A percentile compares a stretch with the other conserved stretches of the same genome.
Evolutionary conservation across 768 basidiomycete genomes (phyloP).

Genomic region (Calocybe gangraenosa): DNA sequence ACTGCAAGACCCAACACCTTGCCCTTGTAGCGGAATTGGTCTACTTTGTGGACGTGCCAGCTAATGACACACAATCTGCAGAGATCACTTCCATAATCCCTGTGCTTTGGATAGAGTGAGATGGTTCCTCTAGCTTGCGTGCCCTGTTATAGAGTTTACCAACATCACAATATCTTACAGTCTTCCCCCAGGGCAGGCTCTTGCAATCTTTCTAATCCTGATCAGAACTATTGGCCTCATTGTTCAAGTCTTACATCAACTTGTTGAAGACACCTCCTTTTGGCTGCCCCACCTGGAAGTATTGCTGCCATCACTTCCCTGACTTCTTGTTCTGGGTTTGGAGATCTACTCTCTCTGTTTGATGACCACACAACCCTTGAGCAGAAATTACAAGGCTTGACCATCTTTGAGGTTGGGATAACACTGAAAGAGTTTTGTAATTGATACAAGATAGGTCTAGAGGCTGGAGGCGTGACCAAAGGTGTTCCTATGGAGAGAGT

Average conservation of each 20-base stretch:
- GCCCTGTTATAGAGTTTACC: background rate
- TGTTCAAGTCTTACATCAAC: slow-evolving; percentile 44
- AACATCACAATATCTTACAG: slow-evolving; percentile 30
- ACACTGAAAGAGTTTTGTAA: slow-evolving; percentile 82
- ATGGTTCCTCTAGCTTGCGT: no score
- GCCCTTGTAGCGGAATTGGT: slow-evolving; percentile 50
- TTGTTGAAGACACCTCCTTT: slow-evolving; percentile 39
- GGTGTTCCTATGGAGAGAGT: slow-evolving; percentile 58
- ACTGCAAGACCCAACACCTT: slow-evolving; percentile 60
- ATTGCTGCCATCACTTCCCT: slow-evolving; percentile 55
- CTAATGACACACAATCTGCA: slow-evolving; percentile 34
- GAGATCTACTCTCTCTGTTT: slow-evolving; percentile 55
- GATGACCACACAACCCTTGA: slow-evolving; percentile 42
- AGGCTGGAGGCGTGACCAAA: slow-evolving; percentile 50
- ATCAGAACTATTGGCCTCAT: slow-evolving; percentile 44
- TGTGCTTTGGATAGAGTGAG: slow-evolving; percentile 59
- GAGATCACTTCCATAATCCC: slow-evolving; percentile 36
- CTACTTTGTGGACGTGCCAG: slow-evolving; percentile 43
- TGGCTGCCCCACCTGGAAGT: slow-evolving; percentile 54
- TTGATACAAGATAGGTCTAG: slow-evolving; percentile 70
- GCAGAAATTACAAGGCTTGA: slow-evolving; percentile 68
- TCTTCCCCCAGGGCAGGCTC: slow-evolving; percentile 45
- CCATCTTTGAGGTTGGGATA: slow-evolving; percentile 81
- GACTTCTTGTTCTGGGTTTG: slow-evolving; percentile 59
- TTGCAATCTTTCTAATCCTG: slow-evolving; percentile 43